phyloP scores from a whole-genome alignment of 257 asterid species.

The Ajuga chamaepitys region DNA sequence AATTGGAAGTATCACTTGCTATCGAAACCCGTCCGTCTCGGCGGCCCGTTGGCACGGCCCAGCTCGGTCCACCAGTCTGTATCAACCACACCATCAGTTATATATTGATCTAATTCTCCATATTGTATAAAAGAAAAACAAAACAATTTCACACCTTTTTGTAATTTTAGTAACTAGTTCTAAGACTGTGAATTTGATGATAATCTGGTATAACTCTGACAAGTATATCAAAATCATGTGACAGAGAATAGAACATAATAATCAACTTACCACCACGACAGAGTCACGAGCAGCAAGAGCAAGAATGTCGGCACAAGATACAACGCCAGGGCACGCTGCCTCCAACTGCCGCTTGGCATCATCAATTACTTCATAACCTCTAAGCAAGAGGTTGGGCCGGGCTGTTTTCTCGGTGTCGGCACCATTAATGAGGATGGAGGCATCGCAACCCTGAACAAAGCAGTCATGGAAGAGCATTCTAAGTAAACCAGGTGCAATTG shows the following conservation, averaged over 20 bases:
- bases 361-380: conserved; percentile 68
- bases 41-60: conserved; percentile 82
- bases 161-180: too few species aligned
- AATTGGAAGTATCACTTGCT: conserved; percentile 43
- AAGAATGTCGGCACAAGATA: conserved; percentile 84
- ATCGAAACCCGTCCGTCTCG: conserved; percentile 68
- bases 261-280: conserved; percentile 36
- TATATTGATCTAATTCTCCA: too few species aligned
- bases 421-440: conserved; percentile 62
- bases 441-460: conserved; percentile 88
- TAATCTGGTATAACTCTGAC: too few species aligned
- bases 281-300: conserved; percentile 93
- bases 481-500: conserved; percentile 61
- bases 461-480: conserved; percentile 93
- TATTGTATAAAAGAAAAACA: too few species aligned
- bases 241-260: too few species aligned
- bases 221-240: too few species aligned
- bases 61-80: conserved; percentile 56
- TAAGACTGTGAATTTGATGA: too few species aligned
- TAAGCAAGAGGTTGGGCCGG: conserved; percentile 29
- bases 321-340: conserved; percentile 55
- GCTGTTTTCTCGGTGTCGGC: conserved; percentile 47
- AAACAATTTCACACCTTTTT: too few species aligned
- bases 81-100: not conserved
- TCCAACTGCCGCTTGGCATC: conserved; percentile 74